Percentiles rank a stretch among this genome's conserved stretches.
These are phyloP conservation scores for Sporobolus alterniflorus DNA, from an alignment of 202 grass and related monocot species.

Conservation along the genomic window DNA sequence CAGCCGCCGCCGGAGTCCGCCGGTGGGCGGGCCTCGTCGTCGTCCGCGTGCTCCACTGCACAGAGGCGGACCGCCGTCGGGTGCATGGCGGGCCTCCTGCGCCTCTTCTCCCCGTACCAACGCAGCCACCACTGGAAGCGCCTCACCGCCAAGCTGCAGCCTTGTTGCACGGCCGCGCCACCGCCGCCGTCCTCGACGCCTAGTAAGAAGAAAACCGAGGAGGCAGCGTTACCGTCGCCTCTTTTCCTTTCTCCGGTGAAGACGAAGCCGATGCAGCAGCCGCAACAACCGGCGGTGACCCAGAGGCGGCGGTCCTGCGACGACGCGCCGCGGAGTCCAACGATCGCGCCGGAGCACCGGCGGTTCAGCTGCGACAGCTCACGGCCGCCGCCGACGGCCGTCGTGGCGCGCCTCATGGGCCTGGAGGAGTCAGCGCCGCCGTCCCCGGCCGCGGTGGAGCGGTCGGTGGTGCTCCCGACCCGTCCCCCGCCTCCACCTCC, in stretches of 20 bases:
- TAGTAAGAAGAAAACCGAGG: conserved; percentile 16
- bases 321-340: conserved; percentile 77
- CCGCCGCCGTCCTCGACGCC: neutral
- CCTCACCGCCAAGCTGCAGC: conserved; percentile 52
- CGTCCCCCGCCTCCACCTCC: conserved; percentile 36
- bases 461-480: conserved; percentile 11
- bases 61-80: conserved; percentile 51
- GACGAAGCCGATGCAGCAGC: neutral
- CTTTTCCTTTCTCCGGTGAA: neutral
- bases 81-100: conserved; percentile 90
- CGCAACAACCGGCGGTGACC: neutral
- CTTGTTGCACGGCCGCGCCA: neutral
- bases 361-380: conserved; percentile 65
- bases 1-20: conserved; percentile 35
- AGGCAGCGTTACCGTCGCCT: neutral
- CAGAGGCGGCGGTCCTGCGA: conserved; percentile 67
- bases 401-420: conserved; percentile 94
- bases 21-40: conserved; percentile 45
- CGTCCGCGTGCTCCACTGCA: conserved; percentile 32
- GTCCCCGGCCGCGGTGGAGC: conserved; percentile 6
- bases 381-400: conserved; percentile 31
- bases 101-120: conserved; percentile 79
- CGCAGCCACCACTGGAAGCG: conserved; percentile 71
- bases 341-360: conserved; percentile 69
- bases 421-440: conserved; percentile 65